These are phyloP conservation scores for Coprinopsis strossmayeri DNA, from an alignment of 768 basidiomycete species.

Conservation along the genomic window DNA sequence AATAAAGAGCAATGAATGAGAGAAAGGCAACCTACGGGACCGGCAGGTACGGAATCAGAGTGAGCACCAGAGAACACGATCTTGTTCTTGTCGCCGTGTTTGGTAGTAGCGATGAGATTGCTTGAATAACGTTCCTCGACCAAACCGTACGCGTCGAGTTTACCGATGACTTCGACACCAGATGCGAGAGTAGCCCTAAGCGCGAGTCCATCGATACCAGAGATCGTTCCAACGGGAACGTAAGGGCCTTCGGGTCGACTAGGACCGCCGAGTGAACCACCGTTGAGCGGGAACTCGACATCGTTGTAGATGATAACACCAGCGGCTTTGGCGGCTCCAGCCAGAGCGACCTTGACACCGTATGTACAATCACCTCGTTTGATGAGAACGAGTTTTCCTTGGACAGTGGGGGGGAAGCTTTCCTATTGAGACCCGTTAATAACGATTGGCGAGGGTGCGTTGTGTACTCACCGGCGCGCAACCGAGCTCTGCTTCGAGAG, in stretches of 20 bases:
- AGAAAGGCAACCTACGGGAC: slow-evolving; percentile 16
- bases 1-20: background rate
- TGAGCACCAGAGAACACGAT: slow-evolving; percentile 24
- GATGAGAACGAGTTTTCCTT: slow-evolving; percentile 23
- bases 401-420: slow-evolving; percentile 19
- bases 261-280: slow-evolving; percentile 19
- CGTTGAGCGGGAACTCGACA: slow-evolving; percentile 16
- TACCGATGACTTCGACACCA: slow-evolving; percentile 20
- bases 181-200: slow-evolving; percentile 17
- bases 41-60: slow-evolving; percentile 25
- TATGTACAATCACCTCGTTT: slow-evolving; percentile 23
- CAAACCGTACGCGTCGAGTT: slow-evolving; percentile 19
- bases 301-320: slow-evolving; percentile 25
- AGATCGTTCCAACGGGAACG: slow-evolving; percentile 19
- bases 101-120: slow-evolving; percentile 25
- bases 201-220: slow-evolving; percentile 18
- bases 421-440: slow-evolving; percentile 8
- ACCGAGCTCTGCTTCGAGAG: slow-evolving; percentile 19
- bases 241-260: slow-evolving; percentile 20
- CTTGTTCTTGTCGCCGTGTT: slow-evolving; percentile 21
- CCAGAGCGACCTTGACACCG: slow-evolving; percentile 20
- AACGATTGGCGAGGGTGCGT: background rate
- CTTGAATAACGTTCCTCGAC: slow-evolving; percentile 20
- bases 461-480: slow-evolving; percentile 17
- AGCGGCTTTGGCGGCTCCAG: slow-evolving; percentile 20